phyloP scores from a whole-genome alignment of 768 basidiomycete species.

The Mycena albidolilacea region DNA sequence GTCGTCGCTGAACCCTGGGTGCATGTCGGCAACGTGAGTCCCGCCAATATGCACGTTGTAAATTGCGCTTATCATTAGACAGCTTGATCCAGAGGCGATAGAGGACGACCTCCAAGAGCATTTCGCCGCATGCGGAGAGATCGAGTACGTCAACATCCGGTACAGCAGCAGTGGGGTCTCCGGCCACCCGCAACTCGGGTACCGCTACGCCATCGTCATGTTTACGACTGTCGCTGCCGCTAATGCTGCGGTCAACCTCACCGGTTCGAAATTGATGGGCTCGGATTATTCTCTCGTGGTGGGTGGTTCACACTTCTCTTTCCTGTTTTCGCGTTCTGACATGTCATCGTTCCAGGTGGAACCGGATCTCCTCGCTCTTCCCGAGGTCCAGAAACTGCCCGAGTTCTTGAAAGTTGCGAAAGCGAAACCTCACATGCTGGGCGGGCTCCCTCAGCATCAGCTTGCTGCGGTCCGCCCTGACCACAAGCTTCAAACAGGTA shows the following conservation, averaged over 20 bases:
- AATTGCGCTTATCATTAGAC: background rate
- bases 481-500: background rate
- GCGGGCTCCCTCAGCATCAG: background rate
- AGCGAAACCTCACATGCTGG: background rate
- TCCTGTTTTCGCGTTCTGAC: background rate
- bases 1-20: background rate
- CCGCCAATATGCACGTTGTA: background rate
- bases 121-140: background rate
- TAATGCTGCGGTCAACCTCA: background rate
- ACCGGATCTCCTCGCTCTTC: background rate
- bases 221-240: background rate
- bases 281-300: background rate
- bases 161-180: background rate
- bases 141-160: background rate
- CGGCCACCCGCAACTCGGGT: background rate
- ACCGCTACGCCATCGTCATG: slow-evolving; percentile 15
- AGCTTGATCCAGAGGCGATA: background rate
- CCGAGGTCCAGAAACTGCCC: slow-evolving; percentile 5
- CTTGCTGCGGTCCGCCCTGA: background rate
- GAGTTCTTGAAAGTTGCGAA: background rate
- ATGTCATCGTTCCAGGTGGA: background rate
- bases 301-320: background rate
- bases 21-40: slow-evolving; percentile 10
- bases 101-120: background rate
- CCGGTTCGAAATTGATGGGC: background rate